A percentile compares a stretch with the other conserved stretches of the same genome.
These are phyloP conservation scores for Pythium scleroteichum DNA, from an alignment of 352 stramenopile species.

Conservation along the genomic window DNA sequence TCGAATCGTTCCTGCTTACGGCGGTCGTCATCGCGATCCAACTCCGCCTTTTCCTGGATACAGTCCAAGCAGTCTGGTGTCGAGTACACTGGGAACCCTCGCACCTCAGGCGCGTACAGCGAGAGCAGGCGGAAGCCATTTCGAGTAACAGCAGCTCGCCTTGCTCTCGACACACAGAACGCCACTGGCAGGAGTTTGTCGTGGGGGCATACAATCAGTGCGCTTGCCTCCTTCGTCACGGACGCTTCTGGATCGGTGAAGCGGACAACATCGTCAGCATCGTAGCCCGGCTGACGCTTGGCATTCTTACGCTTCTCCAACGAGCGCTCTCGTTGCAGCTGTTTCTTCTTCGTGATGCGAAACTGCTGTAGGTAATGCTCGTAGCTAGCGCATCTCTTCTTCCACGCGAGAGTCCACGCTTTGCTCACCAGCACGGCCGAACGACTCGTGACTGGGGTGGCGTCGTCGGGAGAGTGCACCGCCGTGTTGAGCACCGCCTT, in stretches of 20 bases:
- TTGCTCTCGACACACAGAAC: slow-evolving; percentile 61
- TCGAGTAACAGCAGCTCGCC: slow-evolving; percentile 56
- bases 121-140: slow-evolving; percentile 47
- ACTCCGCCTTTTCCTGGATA: slow-evolving; percentile 50
- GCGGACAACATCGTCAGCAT: neutral
- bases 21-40: slow-evolving; percentile 52
- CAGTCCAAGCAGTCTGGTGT: slow-evolving; percentile 60
- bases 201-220: slow-evolving; percentile 72
- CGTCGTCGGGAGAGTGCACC: slow-evolving; percentile 45
- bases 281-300: slow-evolving; percentile 20
- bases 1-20: slow-evolving; percentile 67
- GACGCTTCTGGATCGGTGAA: slow-evolving; percentile 31
- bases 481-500: slow-evolving; percentile 53
- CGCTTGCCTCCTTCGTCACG: slow-evolving; percentile 38
- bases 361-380: slow-evolving; percentile 82
- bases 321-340: slow-evolving; percentile 43
- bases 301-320: slow-evolving; percentile 25
- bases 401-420: slow-evolving; percentile 73
- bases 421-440: slow-evolving; percentile 64
- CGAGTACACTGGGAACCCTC: slow-evolving; percentile 51
- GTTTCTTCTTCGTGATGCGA: slow-evolving; percentile 64
- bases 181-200: slow-evolving; percentile 48
- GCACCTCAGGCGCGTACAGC: slow-evolving; percentile 58
- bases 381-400: slow-evolving; percentile 64
- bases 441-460: slow-evolving; percentile 28